Percentiles rank a stretch among this genome's conserved stretches.
Conservation (phyloP, 768 basidiomycete species). For the Mycena galopus region DNA sequence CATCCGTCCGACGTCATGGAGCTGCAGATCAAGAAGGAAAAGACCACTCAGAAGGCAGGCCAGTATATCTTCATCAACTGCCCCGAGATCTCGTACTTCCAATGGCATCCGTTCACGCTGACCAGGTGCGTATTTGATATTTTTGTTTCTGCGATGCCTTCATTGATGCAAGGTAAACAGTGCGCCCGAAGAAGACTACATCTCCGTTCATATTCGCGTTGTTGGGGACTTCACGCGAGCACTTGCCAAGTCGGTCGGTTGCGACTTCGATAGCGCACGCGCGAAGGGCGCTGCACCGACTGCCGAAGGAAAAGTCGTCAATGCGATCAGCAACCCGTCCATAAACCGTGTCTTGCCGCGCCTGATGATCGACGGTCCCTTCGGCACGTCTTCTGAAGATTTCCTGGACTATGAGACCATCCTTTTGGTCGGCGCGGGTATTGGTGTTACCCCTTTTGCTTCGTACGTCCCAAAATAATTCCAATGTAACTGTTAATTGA, state of each 20-base stretch:
- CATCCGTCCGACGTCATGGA: slow-evolving; percentile 96
- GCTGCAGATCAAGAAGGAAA: slow-evolving; percentile 98
- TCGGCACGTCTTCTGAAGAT: slow-evolving; percentile 93
- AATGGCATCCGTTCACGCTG: slow-evolving; percentile 98
- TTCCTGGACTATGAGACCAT: slow-evolving; percentile 92
- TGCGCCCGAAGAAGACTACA: slow-evolving; percentile 95
- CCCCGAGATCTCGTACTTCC: slow-evolving; percentile 94
- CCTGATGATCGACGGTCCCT: slow-evolving; percentile 97
- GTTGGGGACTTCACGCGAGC: slow-evolving; percentile 94
- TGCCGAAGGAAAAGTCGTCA: slow-evolving; percentile 71
- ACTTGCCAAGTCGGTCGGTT: slow-evolving; percentile 85
- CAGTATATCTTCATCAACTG: slow-evolving; percentile 95
- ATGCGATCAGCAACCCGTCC: slow-evolving; percentile 67
- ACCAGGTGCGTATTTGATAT: slow-evolving; percentile 68
- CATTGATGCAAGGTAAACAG: slow-evolving; percentile 49
- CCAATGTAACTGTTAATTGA: neutral
- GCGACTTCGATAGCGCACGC: slow-evolving; percentile 71
- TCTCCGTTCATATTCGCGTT: slow-evolving; percentile 93
- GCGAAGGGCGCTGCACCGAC: slow-evolving; percentile 46
- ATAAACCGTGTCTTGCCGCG: slow-evolving; percentile 85
- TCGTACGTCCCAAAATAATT: slow-evolving; percentile 69
- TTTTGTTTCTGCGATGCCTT: neutral
- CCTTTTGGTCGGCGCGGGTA: slow-evolving; percentile 92
- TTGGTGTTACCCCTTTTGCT: slow-evolving; percentile 97
- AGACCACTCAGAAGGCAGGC: slow-evolving; percentile 83